Evolutionary conservation across 768 basidiomycete genomes (phyloP).

Genomic region (Coprinopsis strossmayeri): DNA sequence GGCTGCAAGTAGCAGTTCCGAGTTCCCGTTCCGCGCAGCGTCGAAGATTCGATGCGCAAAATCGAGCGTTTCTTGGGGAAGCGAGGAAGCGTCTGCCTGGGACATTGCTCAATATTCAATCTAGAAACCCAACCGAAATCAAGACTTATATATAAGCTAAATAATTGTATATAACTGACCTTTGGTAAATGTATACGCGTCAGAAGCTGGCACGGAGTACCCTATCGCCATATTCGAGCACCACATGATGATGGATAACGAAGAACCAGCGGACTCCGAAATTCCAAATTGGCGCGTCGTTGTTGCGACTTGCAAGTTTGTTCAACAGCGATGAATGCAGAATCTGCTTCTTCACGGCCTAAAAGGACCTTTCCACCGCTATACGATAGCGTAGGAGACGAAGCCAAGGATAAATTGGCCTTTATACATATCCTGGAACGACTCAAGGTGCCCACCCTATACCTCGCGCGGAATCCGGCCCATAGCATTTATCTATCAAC

Average conservation of each 20-base stretch:
- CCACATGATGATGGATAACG: no score
- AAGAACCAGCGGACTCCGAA: no score
- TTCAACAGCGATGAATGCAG: neutral
- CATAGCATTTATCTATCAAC: neutral
- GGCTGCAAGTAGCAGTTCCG: conserved; percentile 47
- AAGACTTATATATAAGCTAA: no score
- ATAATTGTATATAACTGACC: no score
- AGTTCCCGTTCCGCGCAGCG: conserved; percentile 57
- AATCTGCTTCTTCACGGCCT: neutral
- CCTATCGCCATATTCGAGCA: no score
- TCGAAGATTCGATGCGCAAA: conserved; percentile 72
- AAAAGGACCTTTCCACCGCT: conserved; percentile 53
- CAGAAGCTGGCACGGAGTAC: no score
- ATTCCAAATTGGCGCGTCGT: no score
- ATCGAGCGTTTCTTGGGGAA: conserved; percentile 39
- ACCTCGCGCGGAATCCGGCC: neutral
- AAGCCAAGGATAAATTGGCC: conserved; percentile 64
- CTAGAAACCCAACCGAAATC: no score
- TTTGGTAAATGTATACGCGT: no score
- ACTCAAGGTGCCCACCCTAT: conserved; percentile 59
- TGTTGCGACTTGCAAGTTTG: no score
- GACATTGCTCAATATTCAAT: neutral
- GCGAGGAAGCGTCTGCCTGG: conserved; percentile 15
- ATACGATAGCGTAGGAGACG: conserved; percentile 48
- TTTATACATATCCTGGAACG: conserved; percentile 88